Evolutionary conservation across 305 asterid genomes (phyloP), one percentile per base, ranked within the genome.

Genomic region (Fraxinus paxiana): DNA sequence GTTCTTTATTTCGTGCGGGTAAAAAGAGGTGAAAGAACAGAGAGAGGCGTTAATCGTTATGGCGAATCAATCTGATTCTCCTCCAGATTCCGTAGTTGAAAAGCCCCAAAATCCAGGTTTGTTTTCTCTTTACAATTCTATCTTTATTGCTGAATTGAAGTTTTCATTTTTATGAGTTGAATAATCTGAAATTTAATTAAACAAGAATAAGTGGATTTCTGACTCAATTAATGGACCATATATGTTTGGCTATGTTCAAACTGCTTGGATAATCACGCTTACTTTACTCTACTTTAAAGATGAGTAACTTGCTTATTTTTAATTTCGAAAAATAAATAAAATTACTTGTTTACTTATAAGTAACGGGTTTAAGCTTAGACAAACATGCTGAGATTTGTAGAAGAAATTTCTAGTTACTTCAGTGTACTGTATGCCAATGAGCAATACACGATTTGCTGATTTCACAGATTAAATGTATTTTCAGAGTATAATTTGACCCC

Each of bases 41-140:
- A 48, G 20, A 48, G 61, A 48, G 22, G 61, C 5, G 20, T 48
- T 48, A n/a, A 48, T 48, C 22, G 18, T 8, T n/a, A 89, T 89
- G 92, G 87, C 87, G 15, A 75, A 81, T 79, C 81, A 84, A 56
- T 51, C 85, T 15, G 91, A 88, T 77, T 83, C 78, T 43, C 89
- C 89, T 74, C 88, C 91, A 12, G 79, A 76, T 78, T 84, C 87
- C 76, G 0, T 84, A 0, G 88, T 41, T 72, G 89, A 77, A 76
- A 86, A 82, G 10, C 88, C 90, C 71, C 90, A 65, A 72, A 86
- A 75, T 56, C 84, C 89, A 88, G 92, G 92, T 67, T 28, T 28
- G 37, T 28, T 67, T 67, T 30, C 37, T 26, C 35, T 28, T 67
- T 5, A 10, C 6, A 48, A 28, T 12, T 67, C 20, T 10, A 18